Conservation (phyloP, 2,329 filamentous ascomycete genomes). For the Penicillium sp. region DNA sequence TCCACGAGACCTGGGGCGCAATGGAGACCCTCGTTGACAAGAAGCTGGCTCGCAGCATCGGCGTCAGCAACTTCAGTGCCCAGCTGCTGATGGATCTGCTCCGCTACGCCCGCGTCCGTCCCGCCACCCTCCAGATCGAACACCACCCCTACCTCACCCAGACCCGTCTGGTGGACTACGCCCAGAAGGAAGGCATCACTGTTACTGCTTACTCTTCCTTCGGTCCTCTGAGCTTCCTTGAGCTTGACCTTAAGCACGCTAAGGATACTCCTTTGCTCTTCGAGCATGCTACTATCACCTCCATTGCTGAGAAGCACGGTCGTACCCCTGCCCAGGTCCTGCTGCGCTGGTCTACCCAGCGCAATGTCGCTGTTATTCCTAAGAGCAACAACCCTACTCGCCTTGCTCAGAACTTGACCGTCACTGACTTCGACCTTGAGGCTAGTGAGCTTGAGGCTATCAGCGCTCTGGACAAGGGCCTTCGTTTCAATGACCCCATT, state of each 20-base stretch:
- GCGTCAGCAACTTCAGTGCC: constrained; percentile 73
- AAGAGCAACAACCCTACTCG: constrained; percentile 56
- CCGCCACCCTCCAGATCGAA: constrained; percentile 76
- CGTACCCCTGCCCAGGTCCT: constrained; percentile 73
- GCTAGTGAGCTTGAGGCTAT: constrained; percentile 60
- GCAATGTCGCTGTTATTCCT: constrained; percentile 70
- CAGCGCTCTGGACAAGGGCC: constrained; percentile 53
- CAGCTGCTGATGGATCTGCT: constrained; percentile 70
- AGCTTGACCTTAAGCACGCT: constrained; percentile 64
- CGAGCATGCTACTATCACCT: constrained; percentile 57
- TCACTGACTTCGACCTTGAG: constrained; percentile 57
- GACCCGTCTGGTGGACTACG: constrained; percentile 59
- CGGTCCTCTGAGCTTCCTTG: constrained; percentile 67
- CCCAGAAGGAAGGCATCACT: constrained; percentile 59
- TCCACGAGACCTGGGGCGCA: constrained; percentile 73
- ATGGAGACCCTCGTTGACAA: constrained; percentile 66
- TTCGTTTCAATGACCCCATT: constrained; percentile 69
- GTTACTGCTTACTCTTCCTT: constrained; percentile 80
- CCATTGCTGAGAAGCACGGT: constrained; percentile 58
- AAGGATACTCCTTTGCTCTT: constrained; percentile 60
- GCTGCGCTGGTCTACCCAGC: constrained; percentile 78
- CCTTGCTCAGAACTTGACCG: constrained; percentile 44
- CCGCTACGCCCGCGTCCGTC: constrained; percentile 64
- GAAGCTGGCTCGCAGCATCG: constrained; percentile 63
- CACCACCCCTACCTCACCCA: constrained; percentile 84